Percentiles rank a stretch among this genome's conserved stretches.
These are phyloP conservation scores for Pythium graminicola DNA, from an alignment of 352 stramenopile species.

Conservation along the genomic window DNA sequence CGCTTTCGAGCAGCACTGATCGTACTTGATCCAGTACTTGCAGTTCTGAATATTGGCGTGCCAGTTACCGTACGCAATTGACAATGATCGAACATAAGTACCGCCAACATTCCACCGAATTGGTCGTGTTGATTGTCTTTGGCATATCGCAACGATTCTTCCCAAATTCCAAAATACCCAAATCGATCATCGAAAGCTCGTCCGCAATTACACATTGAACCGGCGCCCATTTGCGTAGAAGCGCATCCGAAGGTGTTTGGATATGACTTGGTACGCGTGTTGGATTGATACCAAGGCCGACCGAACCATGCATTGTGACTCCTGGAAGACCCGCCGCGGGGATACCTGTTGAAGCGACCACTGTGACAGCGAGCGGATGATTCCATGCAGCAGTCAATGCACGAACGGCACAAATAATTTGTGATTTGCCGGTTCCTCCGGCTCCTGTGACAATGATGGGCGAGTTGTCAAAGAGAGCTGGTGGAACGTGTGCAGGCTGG, in stretches of 20 bases:
- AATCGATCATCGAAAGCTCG: slow-evolving; percentile 22
- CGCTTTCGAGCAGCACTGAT: neutral
- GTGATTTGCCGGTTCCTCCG: slow-evolving; percentile 22
- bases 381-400: slow-evolving; percentile 1
- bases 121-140: neutral
- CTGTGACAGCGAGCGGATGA: neutral
- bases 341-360: slow-evolving; percentile 17
- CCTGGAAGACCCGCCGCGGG: slow-evolving; percentile 15
- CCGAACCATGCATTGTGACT: slow-evolving; percentile 21
- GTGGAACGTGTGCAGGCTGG: neutral
- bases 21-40: neutral
- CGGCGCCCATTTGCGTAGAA: slow-evolving; percentile 16
- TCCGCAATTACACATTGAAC: slow-evolving; percentile 20
- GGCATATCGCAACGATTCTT: slow-evolving; percentile 16
- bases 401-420: slow-evolving; percentile 16
- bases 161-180: slow-evolving; percentile 26
- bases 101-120: slow-evolving; percentile 3
- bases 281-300: slow-evolving; percentile 11
- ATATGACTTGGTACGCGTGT: slow-evolving; percentile 1
- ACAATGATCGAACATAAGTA: slow-evolving; percentile 14
- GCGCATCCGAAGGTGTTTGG: neutral
- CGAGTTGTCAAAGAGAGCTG: neutral
- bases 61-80: slow-evolving; percentile 1
- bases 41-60: slow-evolving; percentile 2
- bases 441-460: slow-evolving; percentile 22